Percentiles rank a stretch among this genome's conserved stretches.
phyloP scores from a whole-genome alignment of 768 basidiomycete species.

The Mycena alexandri region DNA sequence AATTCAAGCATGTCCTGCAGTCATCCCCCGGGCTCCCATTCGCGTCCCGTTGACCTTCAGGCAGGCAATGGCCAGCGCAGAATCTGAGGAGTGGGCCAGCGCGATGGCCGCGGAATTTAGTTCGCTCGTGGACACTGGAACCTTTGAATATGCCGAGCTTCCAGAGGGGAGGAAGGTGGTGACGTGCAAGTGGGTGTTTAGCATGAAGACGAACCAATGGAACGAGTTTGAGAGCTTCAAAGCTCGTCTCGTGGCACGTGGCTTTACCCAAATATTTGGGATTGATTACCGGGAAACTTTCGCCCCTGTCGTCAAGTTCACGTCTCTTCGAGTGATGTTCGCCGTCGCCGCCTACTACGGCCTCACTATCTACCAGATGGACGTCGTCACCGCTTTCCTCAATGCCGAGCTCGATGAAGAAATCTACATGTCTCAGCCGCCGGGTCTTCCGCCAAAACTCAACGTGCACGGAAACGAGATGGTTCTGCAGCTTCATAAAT shows the following conservation, averaged over 20 bases:
- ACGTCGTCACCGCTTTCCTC: too few relatives aligned
- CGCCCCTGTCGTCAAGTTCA: too few relatives aligned
- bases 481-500: constrained; percentile 12
- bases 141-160: background rate
- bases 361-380: too few relatives aligned
- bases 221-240: constrained; percentile 3
- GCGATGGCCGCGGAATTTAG: constrained; percentile 12
- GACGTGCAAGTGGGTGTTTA: too few relatives aligned
- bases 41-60: constrained; percentile 5
- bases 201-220: background rate
- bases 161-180: constrained; percentile 14
- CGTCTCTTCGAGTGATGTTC: constrained; percentile 1
- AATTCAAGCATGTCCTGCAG: constrained; percentile 7
- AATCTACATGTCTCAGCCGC: too few relatives aligned
- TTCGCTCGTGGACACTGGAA: constrained; percentile 5
- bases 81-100: constrained; percentile 6
- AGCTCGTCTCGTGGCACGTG: constrained; percentile 5
- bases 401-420: too few relatives aligned
- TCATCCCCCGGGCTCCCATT: background rate
- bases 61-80: constrained; percentile 10
- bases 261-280: background rate
- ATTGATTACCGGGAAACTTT: constrained; percentile 6
- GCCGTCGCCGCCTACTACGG: background rate
- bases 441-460: too few relatives aligned
- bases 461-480: constrained; percentile 6